Evolutionary conservation across 495 filamentous ascomycete species (phyloP), one percentile per base, ranked within the genome.

Genomic region (Hypoxylon subgilvum): DNA sequence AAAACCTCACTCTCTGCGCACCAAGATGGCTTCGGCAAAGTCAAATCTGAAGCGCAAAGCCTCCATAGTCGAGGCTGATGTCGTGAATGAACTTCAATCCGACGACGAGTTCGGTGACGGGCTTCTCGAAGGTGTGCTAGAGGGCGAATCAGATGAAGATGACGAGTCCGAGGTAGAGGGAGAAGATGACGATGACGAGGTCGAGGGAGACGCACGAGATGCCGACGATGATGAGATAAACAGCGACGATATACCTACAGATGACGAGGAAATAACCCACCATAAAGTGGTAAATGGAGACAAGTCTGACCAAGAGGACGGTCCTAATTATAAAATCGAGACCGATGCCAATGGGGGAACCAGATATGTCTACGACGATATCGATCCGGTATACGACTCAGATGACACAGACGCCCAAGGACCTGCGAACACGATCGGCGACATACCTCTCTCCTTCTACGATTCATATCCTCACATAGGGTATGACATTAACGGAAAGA

Each of bases 401-500:
- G 95, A 98, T 72, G 92, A 96, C 64, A 86, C 89, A 2, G 94
- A 97, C 67, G 86, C 86, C 6, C 85, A 88, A 38, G 87, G 84
- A 19, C 84, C 86, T 19, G 77, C 77, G 9, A 98, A 97, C 70
- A 97, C 94, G 19, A 96, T 98, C 69, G 94, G 94, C 52, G 82
- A 97, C 69, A 98, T 98, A 55, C 91, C 93, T 9, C 72, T 97
- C 14, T 86, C 87, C 21, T 96, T 96, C 75, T 98, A 98, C 79
- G 93, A 97, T 68, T 87, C 89, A 38, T 97, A 96, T 69, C 94
- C 95, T 47, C 94, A 98, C 71, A 96, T 98, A 70, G 94, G 94
- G 34, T 98, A 98, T 73, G 89, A 97, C 69, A 96, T 98, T 73
- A 96, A 98, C 75, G 94, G 94, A 71, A 96, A 92, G 79, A 96